phyloP scores from a whole-genome alignment of 2,329 filamentous ascomycete genomes.

The Tolypocladium amazonense region DNA sequence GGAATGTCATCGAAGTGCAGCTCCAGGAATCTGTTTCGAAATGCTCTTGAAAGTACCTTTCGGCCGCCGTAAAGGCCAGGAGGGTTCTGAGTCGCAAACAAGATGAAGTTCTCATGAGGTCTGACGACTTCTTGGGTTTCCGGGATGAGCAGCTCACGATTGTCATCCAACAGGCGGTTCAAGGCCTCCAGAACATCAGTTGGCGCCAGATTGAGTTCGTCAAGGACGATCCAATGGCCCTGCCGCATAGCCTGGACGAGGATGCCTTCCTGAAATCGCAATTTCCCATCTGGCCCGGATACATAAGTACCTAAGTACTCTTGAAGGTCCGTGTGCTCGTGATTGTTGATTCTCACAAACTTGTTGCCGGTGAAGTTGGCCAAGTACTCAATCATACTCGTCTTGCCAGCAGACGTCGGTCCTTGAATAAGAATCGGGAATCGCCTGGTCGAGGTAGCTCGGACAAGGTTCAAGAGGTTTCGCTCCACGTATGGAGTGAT shows the following conservation, averaged over 20 bases:
- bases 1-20: slow-evolving; percentile 98
- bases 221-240: slow-evolving; percentile 95
- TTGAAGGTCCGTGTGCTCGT: slow-evolving; percentile 96
- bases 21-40: slow-evolving; percentile 93
- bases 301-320: slow-evolving; percentile 95
- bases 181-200: slow-evolving; percentile 95
- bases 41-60: slow-evolving; percentile 86
- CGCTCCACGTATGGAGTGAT: slow-evolving; percentile 91
- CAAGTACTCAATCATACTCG: slow-evolving; percentile 98
- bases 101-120: slow-evolving; percentile 90
- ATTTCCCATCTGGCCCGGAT: slow-evolving; percentile 71
- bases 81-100: slow-evolving; percentile 97
- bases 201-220: slow-evolving; percentile 92
- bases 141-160: slow-evolving; percentile 86
- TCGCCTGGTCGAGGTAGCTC: slow-evolving; percentile 81
- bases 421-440: slow-evolving; percentile 95
- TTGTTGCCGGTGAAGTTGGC: slow-evolving; percentile 95
- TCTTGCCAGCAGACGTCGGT: slow-evolving; percentile 94
- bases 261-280: slow-evolving; percentile 87
- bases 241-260: slow-evolving; percentile 85
- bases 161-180: slow-evolving; percentile 92
- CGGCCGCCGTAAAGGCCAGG: slow-evolving; percentile 90
- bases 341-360: slow-evolving; percentile 98
- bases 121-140: slow-evolving; percentile 92
- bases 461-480: slow-evolving; percentile 87